phyloP scores from a whole-genome alignment of 805 yeast species.

The Saturnispora halmiae region DNA sequence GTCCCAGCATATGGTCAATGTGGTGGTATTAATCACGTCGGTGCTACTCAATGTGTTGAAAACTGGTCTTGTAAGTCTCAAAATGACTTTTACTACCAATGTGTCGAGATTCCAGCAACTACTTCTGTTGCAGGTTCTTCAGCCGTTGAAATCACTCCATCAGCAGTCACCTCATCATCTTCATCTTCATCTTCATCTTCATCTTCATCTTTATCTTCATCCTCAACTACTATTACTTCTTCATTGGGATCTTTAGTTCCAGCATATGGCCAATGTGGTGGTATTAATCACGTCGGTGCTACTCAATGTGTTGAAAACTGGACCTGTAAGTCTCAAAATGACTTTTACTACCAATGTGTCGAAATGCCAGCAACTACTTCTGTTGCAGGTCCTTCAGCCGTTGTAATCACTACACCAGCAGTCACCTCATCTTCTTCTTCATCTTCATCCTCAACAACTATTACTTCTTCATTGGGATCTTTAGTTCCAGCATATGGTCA shows the following conservation, averaged over 20 bases:
- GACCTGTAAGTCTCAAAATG: conserved; percentile 19
- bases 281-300: conserved; percentile 15
- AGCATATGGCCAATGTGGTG: conserved; percentile 23
- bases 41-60: conserved; percentile 17
- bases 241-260: conserved; percentile 10
- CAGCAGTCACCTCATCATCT: no score
- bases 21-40: conserved; percentile 19
- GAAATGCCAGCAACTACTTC: conserved; percentile 8
- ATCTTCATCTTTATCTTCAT: no score
- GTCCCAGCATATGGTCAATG: conserved; percentile 18
- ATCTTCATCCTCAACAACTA: no score
- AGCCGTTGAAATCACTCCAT: background rate
- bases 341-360: conserved; percentile 23
- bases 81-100: conserved; percentile 23
- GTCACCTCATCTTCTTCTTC: background rate
- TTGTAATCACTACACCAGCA: no score
- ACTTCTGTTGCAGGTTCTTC: background rate
- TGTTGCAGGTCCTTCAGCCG: conserved; percentile 1
- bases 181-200: background rate
- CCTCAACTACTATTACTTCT: no score
- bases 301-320: conserved; percentile 19
- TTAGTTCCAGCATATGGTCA: conserved; percentile 13
- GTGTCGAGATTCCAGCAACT: conserved; percentile 13
- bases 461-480: no score
- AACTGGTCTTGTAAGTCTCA: conserved; percentile 20